phyloP scores from a whole-genome alignment of 1,139 yeast species.

The Debaryomycetaceae sp. region DNA sequence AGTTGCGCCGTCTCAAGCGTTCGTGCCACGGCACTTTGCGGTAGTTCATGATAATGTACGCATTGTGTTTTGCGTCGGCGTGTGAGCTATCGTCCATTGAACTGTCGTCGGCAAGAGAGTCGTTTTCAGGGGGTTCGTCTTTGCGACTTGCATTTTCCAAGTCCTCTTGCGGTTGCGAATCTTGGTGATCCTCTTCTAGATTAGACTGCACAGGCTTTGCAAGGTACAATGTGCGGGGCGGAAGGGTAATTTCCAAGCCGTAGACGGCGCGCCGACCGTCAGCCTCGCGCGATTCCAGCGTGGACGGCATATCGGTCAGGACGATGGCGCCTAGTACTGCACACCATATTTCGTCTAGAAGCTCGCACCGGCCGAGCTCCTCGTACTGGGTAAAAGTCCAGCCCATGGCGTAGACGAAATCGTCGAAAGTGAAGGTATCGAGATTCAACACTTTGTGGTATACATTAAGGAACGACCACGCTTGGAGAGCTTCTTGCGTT shows the following conservation, averaged over 20 bases:
- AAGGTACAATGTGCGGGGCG: slow-evolving; percentile 21
- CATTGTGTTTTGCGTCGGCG: slow-evolving; percentile 26
- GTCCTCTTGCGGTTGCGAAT: slow-evolving; percentile 6
- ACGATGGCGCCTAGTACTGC: slow-evolving; percentile 39
- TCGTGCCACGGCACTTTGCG: slow-evolving; percentile 68
- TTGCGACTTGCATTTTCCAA: slow-evolving; percentile 4
- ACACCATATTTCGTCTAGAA: slow-evolving; percentile 67
- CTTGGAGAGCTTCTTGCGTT: slow-evolving; percentile 42
- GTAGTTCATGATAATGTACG: slow-evolving; percentile 48
- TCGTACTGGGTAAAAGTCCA: slow-evolving; percentile 38
- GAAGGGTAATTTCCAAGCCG: slow-evolving; percentile 32
- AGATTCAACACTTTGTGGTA: slow-evolving; percentile 53
- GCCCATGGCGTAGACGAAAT: slow-evolving; percentile 53
- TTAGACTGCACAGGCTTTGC: slow-evolving; percentile 10
- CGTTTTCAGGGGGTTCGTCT: slow-evolving; percentile 5
- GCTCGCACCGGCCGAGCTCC: slow-evolving; percentile 37
- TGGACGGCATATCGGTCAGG: slow-evolving; percentile 23
- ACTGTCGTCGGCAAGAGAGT: slow-evolving; percentile 4
- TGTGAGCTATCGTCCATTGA: slow-evolving; percentile 2
- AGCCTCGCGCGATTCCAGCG: slow-evolving; percentile 11
- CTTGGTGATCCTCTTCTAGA: slow-evolving; percentile 19
- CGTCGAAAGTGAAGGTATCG: slow-evolving; percentile 74
- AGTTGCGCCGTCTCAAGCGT: slow-evolving; percentile 60
- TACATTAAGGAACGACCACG: slow-evolving; percentile 68
- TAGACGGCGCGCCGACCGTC: slow-evolving; percentile 18